Percentiles rank a stretch among this genome's conserved stretches.
phyloP scores from a whole-genome alignment of 1,139 yeast species.

The Sporopachydermia cereana region DNA sequence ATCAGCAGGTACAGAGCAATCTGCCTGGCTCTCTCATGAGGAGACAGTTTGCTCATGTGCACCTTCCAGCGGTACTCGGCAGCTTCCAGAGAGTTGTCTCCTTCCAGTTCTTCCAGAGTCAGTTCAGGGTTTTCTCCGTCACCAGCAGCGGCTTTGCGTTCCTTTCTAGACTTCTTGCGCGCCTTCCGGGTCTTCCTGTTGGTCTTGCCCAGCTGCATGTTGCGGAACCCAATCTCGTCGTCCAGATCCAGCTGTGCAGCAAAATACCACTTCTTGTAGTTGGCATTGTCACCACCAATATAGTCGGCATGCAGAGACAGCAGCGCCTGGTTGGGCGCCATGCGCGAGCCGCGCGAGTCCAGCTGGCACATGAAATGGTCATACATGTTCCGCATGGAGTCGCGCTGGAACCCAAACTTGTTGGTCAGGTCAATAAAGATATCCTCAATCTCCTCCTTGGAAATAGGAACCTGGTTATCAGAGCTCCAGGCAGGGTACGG shows the following conservation, averaged over 20 bases:
- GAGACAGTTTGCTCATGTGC: constrained; percentile 57
- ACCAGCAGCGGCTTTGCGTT: constrained; percentile 39
- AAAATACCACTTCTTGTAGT: constrained; percentile 91
- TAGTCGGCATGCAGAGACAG: constrained; percentile 91
- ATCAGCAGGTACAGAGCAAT: constrained; percentile 77
- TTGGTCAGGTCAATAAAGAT: constrained; percentile 81
- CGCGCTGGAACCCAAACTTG: constrained; percentile 95
- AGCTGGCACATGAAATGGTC: constrained; percentile 89
- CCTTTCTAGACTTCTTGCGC: constrained; percentile 48
- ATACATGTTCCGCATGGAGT: constrained; percentile 93
- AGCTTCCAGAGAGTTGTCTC: constrained; percentile 70
- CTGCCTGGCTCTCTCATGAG: constrained; percentile 80
- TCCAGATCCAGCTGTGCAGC: constrained; percentile 86
- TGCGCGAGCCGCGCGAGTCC: constrained; percentile 92
- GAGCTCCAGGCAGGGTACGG: constrained; percentile 97
- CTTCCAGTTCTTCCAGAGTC: constrained; percentile 72
- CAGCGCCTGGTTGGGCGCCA: constrained; percentile 93
- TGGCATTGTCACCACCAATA: constrained; percentile 89
- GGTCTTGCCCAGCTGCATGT: constrained; percentile 69
- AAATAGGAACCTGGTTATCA: constrained; percentile 75
- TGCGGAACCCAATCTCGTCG: constrained; percentile 66
- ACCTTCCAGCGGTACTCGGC: constrained; percentile 80
- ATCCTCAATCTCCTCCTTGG: constrained; percentile 84
- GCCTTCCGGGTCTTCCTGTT: constrained; percentile 42
- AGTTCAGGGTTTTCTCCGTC: constrained; percentile 33